Conservation (phyloP, 2,329 filamentous ascomycete species). For the Claviceps paspali region DNA sequence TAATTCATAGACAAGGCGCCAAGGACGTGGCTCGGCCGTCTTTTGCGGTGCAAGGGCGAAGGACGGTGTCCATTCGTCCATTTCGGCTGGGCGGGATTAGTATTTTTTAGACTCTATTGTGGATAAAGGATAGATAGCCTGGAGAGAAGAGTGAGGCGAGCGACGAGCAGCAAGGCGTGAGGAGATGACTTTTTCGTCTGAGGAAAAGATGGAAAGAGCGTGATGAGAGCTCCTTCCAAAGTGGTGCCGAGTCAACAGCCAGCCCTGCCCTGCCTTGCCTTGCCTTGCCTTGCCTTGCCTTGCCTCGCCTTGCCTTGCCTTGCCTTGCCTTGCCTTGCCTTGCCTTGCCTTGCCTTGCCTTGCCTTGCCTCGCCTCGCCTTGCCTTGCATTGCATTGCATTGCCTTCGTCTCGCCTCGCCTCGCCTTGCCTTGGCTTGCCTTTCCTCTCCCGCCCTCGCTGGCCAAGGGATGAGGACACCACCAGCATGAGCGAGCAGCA, state of each 20-base stretch:
- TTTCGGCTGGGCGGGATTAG: background rate
- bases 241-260: background rate
- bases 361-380: background rate
- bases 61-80: background rate
- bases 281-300: background rate
- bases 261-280: background rate
- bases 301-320: background rate
- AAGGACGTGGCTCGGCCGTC: slow-evolving; percentile 1
- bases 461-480: background rate
- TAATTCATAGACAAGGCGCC: slow-evolving; percentile 1
- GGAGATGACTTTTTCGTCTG: too few relatives aligned
- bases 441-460: background rate
- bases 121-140: too few relatives aligned
- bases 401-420: background rate
- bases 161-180: too few relatives aligned
- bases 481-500: background rate
- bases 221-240: slow-evolving; percentile 2
- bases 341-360: background rate
- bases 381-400: background rate
- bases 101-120: background rate
- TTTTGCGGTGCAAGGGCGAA: background rate
- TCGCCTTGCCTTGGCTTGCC: background rate
- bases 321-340: too few relatives aligned
- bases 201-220: slow-evolving; percentile 1
- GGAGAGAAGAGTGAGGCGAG: background rate